Base-by-base conservation (phyloP, 768 basidiomycete species). In the Kwoniella botswanensis region DNA sequence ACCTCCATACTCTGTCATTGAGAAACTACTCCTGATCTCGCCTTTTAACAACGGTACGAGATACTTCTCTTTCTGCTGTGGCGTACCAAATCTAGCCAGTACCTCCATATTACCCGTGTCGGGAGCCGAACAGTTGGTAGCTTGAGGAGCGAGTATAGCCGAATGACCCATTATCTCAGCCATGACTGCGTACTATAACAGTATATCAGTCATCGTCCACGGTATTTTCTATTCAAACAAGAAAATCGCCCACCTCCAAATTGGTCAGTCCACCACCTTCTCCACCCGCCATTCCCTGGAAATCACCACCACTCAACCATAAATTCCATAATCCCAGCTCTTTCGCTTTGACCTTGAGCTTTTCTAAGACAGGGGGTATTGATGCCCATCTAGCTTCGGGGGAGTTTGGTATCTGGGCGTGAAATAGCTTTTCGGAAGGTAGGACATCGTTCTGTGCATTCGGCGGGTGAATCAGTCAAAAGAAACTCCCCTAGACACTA, bases 71-170 rank as follows among this genome's bases (percentile, higher is more conserved):
- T 98, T 93, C 79, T 99, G 97, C 71, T 89, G 92, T 1, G 90
- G 88, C 35, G 90, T 91, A n/a, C 92, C 97, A 82, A 95, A 99
- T 67, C 92, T 88, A 43, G 97, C 97, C 70, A 99, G 86, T 22
- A 99, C 94, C 93, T 99, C 94, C 94, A 98, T 98, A 83, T 98
- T 98, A 1, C 95, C 96, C 17, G 96, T 98, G 84, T 98, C 96
- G 41, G 96, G 96, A 15, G 95, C 94, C 26, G 94, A 90, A 84
- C 94, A 98, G 80, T 99, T 99, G 67, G 92, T 90, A 13, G 88
- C 89, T 85, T 98, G 91, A 22, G 95, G 90, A 2, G 91, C 93
- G 61, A 94, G 84, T 73, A 90, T 90, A 10, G 91, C 90, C 22
- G 88, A 90, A 67, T 93, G 89, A 4, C 95, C 95, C 74, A 98